A percentile compares a stretch with the other conserved stretches of the same genome.
These are phyloP conservation scores for Draba incana DNA, from an alignment of 345 rosid genomes.

Conservation along the genomic window DNA sequence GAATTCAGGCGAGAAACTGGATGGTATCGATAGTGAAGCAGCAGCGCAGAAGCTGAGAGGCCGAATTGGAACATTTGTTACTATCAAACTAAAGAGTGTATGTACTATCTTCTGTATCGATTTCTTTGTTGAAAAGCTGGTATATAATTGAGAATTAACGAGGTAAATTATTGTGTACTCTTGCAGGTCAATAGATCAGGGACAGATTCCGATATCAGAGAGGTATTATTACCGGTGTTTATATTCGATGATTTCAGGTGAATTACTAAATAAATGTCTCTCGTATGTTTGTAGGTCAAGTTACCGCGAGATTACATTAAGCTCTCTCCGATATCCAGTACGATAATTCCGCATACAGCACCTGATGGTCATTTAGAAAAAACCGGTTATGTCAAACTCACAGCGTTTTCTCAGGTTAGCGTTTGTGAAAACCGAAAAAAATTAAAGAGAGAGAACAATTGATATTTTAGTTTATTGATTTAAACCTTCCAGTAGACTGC, in stretches of 20 bases:
- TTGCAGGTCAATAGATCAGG: constrained; percentile 52
- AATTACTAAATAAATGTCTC: not conserved
- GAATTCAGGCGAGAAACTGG: constrained; percentile 67
- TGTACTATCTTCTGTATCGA: constrained; percentile 17
- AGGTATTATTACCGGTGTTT: constrained; percentile 47
- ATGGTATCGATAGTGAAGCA: constrained; percentile 71
- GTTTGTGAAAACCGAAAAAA: not conserved
- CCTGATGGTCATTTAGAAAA: constrained; percentile 63
- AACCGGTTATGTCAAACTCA: constrained; percentile 82
- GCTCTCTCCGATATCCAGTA: constrained; percentile 76
- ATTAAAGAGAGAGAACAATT: not conserved
- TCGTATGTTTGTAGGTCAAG: constrained; percentile 57
- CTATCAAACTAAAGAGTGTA: constrained; percentile 71
- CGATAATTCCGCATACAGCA: constrained; percentile 78
- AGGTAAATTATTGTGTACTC: constrained; percentile 18
- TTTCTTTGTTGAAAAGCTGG: not conserved
- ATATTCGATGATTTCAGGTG: not conserved
- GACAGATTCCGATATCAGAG: constrained; percentile 53
- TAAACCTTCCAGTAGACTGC: constrained; percentile 58
- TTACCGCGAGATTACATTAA: constrained; percentile 75
- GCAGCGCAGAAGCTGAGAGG: constrained; percentile 94
- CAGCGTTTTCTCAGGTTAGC: constrained; percentile 79
- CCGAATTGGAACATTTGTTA: constrained; percentile 74
- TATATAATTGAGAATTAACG: not conserved
- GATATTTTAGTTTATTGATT: constrained; percentile 13